These are phyloP conservation scores for Zalaria obscura DNA, from an alignment of 2,329 filamentous ascomycete species.

Conservation along the genomic window DNA sequence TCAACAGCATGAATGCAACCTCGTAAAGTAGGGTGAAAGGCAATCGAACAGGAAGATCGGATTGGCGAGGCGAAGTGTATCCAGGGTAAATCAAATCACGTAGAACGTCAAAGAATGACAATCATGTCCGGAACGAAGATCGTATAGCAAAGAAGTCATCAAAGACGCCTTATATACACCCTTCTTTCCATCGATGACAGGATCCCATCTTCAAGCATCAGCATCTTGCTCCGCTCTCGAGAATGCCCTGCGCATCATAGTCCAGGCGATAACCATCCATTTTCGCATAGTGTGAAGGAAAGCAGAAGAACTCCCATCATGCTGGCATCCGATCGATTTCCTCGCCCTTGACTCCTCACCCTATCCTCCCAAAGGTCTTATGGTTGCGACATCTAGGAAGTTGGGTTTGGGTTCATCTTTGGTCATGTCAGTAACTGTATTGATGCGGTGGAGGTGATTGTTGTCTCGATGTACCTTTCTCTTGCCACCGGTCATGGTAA, in stretches of 20 bases:
- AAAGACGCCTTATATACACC: constrained; percentile 6
- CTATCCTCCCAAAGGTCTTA: too few species aligned
- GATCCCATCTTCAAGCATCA: constrained; percentile 3
- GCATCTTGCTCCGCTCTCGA: constrained; percentile 2
- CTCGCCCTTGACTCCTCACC: not conserved
- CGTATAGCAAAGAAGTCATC: constrained; percentile 6
- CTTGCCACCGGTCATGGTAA: constrained; percentile 95
- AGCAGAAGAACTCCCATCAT: not conserved
- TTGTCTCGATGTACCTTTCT: constrained; percentile 57
- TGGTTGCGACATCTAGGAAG: constrained; percentile 36
- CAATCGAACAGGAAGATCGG: too few species aligned
- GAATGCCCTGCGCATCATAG: not conserved
- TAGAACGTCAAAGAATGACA: too few species aligned
- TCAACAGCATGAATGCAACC: too few species aligned
- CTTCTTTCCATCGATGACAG: constrained; percentile 3
- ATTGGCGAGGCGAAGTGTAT: too few species aligned
- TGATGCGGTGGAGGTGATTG: constrained; percentile 17
- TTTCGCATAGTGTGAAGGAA: not conserved
- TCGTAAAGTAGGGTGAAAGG: too few species aligned
- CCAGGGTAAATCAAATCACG: too few species aligned
- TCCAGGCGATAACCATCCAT: not conserved
- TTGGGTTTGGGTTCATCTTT: constrained; percentile 81
- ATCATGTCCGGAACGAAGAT: not conserved
- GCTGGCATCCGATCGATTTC: not conserved
- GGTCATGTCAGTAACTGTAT: constrained; percentile 8